These are phyloP conservation scores for Flaveria sonorensis DNA, from an alignment of 129 eudicot genomes.

Conservation along the genomic window DNA sequence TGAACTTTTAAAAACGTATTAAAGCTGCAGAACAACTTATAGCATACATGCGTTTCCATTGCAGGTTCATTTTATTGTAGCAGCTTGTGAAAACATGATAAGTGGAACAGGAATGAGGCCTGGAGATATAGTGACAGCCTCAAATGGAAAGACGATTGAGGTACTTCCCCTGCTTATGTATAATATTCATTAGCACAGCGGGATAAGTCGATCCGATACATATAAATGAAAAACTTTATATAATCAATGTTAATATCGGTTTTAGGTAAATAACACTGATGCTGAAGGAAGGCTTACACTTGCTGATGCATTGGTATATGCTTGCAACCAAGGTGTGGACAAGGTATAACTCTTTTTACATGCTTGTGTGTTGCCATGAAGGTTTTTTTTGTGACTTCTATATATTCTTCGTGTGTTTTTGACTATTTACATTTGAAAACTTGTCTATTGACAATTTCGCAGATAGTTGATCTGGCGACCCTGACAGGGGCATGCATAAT, in stretches of 20 bases:
- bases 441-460: conserved; percentile 30
- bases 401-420: not conserved
- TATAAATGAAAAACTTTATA: conserved; percentile 8
- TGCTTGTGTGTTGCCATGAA: not conserved
- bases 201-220: not conserved
- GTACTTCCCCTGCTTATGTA: conserved; percentile 33
- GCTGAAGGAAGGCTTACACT: conserved; percentile 99
- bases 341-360: conserved; percentile 55
- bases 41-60: not conserved
- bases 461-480: conserved; percentile 96
- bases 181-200: not conserved
- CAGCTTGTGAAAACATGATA: conserved; percentile 99
- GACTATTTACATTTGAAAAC: not conserved
- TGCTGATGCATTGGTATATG: conserved; percentile 98
- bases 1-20: not conserved
- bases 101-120: conserved; percentile 99
- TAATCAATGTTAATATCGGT: conserved; percentile 5
- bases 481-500: conserved; percentile 91
- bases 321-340: conserved; percentile 96
- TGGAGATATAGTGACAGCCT: conserved; percentile 92
- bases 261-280: conserved; percentile 96
- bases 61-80: conserved; percentile 97
- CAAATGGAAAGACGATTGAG: conserved; percentile 99
- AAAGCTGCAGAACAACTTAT: conserved; percentile 8
- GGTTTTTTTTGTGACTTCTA: not conserved